Conservation (phyloP, 495 filamentous ascomycete genomes). For the Neurospora sp. region DNA sequence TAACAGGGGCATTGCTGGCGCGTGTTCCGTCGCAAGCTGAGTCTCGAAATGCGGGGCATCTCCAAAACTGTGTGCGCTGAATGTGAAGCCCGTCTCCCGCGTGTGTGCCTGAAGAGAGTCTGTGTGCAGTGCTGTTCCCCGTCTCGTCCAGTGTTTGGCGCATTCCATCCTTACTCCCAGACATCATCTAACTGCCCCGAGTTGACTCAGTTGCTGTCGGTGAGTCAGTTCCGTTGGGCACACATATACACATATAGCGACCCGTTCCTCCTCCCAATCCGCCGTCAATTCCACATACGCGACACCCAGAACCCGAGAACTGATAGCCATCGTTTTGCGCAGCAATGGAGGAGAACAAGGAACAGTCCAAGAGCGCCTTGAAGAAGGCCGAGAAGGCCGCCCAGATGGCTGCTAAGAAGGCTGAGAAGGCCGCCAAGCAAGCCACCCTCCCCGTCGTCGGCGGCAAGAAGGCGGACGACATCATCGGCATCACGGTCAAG, state of each 20-base stretch:
- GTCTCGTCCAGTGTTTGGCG: neutral
- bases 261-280: neutral
- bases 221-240: neutral
- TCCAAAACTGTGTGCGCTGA: neutral
- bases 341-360: constrained; percentile 34
- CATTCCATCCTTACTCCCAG: neutral
- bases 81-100: neutral
- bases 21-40: neutral
- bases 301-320: neutral
- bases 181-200: neutral
- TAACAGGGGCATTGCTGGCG: neutral
- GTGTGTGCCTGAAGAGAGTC: neutral
- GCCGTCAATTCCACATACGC: neutral
- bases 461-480: constrained; percentile 44
- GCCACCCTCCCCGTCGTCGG: constrained; percentile 34
- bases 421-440: constrained; percentile 54
- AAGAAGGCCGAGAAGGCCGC: constrained; percentile 63
- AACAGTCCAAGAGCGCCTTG: constrained; percentile 57
- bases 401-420: constrained; percentile 55
- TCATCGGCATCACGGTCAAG: constrained; percentile 76
- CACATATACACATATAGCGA: neutral
- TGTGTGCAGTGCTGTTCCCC: neutral
- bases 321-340: constrained; percentile 1
- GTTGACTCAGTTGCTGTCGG: neutral
- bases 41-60: neutral